Evolutionary conservation across 2,329 filamentous ascomycete genomes (phyloP).

Genomic region (Aspergillus quadricinctus): DNA sequence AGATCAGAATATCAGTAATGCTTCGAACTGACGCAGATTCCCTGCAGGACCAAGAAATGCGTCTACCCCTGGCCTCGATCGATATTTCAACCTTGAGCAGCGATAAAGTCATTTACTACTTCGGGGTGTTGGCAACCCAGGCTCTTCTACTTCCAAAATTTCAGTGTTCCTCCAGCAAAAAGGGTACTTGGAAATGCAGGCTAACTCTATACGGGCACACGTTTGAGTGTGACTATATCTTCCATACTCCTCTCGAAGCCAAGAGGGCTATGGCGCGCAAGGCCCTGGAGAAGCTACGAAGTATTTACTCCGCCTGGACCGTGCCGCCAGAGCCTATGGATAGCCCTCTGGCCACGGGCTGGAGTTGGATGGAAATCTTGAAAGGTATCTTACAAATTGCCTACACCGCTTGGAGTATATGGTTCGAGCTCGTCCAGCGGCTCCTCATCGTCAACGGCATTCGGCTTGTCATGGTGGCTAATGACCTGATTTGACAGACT

Average conservation of each 20-base stretch:
- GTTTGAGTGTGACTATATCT: conserved; percentile 10
- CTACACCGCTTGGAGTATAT: no score
- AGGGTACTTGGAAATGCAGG: conserved; percentile 21
- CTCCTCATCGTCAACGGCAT: no score
- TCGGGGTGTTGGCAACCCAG: conserved; percentile 26
- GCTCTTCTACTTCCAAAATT: conserved; percentile 23
- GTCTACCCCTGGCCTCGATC: conserved; percentile 1
- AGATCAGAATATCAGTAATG: not conserved
- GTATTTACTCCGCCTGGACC: conserved; percentile 21
- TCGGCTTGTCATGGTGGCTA: not conserved
- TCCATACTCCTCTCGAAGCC: conserved; percentile 13
- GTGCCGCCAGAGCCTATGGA: conserved; percentile 24
- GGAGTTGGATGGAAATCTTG: conserved; percentile 28
- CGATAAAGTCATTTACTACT: conserved; percentile 27
- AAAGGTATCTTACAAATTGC: conserved; percentile 16
- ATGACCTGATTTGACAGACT: conserved; percentile 12
- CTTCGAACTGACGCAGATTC: not conserved
- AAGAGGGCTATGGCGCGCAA: conserved; percentile 24
- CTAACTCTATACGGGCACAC: conserved; percentile 29
- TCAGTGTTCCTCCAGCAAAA: conserved; percentile 13
- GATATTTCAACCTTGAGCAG: conserved; percentile 10
- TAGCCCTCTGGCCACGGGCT: conserved; percentile 9
- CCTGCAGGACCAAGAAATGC: not conserved
- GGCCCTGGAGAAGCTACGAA: conserved; percentile 22
- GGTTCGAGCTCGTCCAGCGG: no score